Conservation (phyloP, 441 rosid species). For the Brassica balearica region DNA sequence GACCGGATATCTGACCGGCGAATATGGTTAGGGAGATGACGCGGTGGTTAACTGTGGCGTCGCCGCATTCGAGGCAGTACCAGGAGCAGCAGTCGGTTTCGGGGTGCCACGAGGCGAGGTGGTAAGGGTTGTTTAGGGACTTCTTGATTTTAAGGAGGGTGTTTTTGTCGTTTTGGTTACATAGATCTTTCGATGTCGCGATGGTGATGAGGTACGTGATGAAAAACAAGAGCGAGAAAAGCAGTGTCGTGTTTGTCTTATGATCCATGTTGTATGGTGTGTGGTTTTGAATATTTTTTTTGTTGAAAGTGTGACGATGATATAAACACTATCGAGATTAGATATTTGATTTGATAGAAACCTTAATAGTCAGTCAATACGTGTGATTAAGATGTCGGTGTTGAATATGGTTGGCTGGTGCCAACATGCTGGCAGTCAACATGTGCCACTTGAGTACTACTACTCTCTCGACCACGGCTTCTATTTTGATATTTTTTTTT, state of each 20-base stretch:
- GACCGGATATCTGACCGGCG: constrained; percentile 45
- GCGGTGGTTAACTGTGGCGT: constrained; percentile 61
- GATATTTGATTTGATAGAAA: constrained; percentile 11
- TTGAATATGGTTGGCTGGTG: background rate
- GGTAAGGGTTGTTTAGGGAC: constrained; percentile 57
- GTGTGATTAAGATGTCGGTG: background rate
- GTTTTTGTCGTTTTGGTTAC: constrained; percentile 51
- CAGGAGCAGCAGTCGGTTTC: constrained; percentile 72
- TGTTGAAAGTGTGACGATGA: background rate
- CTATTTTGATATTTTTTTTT: no score
- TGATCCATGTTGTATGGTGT: constrained; percentile 21
- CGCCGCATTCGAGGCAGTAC: constrained; percentile 65
- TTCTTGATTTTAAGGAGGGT: constrained; percentile 52
- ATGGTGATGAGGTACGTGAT: constrained; percentile 29
- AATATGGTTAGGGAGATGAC: constrained; percentile 56
- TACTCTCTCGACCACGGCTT: background rate
- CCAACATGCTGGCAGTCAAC: background rate
- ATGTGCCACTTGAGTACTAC: constrained; percentile 9
- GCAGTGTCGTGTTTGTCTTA: constrained; percentile 16
- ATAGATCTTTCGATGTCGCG: constrained; percentile 45
- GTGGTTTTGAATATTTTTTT: constrained; percentile 8
- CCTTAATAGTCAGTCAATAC: background rate
- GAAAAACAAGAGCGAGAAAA: constrained; percentile 31
- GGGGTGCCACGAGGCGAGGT: constrained; percentile 60
- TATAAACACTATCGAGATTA: background rate